phyloP scores from a whole-genome alignment of 805 yeast species.

The Teunomyces pallodes region DNA sequence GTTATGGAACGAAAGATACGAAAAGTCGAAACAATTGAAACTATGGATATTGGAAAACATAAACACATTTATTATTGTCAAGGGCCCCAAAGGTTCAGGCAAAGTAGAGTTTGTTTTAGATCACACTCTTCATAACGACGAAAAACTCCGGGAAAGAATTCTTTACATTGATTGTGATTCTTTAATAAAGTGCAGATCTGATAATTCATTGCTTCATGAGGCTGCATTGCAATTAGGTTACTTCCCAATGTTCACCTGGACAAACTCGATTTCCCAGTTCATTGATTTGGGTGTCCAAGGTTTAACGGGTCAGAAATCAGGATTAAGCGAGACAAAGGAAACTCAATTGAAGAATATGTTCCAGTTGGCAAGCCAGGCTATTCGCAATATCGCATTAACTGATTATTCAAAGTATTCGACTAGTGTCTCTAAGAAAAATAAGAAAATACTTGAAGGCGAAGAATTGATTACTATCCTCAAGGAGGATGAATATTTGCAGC shows the following conservation, averaged over 20 bases:
- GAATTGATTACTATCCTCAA: conserved; percentile 41
- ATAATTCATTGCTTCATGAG: conserved; percentile 60
- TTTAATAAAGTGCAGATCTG: conserved; percentile 71
- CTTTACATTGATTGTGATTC: conserved; percentile 77
- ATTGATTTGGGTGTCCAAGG: conserved; percentile 87
- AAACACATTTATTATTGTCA: conserved; percentile 84
- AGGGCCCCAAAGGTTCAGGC: conserved; percentile 97
- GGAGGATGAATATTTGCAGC: conserved; percentile 81
- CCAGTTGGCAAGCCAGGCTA: conserved; percentile 65
- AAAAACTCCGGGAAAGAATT: conserved; percentile 41
- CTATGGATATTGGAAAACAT: conserved; percentile 85
- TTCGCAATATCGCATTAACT: conserved; percentile 55
- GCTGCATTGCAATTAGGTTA: conserved; percentile 83
- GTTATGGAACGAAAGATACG: conserved; percentile 71
- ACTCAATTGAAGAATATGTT: conserved; percentile 79
- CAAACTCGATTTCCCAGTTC: conserved; percentile 73
- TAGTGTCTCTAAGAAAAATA: conserved; percentile 17
- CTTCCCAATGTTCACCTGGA: conserved; percentile 92
- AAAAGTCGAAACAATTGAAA: conserved; percentile 63
- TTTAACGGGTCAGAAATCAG: conserved; percentile 90
- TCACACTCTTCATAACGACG: conserved; percentile 58
- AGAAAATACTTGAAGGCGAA: conserved; percentile 18
- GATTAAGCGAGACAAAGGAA: conserved; percentile 80
- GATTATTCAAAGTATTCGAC: conserved; percentile 30
- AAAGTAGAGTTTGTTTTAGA: conserved; percentile 75